Base-by-base conservation (phyloP, 2,329 filamentous ascomycete genomes). In the Pseudogymnoascus sp. region DNA sequence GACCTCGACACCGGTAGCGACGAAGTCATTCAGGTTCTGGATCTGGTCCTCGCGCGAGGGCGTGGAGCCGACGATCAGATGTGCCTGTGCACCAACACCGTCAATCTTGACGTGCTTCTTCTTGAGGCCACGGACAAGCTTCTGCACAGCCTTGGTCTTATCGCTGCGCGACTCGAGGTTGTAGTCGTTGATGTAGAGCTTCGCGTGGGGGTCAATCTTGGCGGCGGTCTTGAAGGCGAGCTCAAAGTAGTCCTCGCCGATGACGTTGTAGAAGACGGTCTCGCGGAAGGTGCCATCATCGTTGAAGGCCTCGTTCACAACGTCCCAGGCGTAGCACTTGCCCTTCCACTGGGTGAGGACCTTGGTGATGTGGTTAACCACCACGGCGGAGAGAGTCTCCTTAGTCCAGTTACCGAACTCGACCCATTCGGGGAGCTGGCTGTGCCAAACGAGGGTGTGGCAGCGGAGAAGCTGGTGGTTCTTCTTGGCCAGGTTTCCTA, bases 161-260 rank as follows among this genome's bases (percentile, higher is more conserved):
- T 75, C 70, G 12, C 74, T 73, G 60, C 77, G 75, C 59, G 73
- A 76, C 73, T 87, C 85, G 65, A 86, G 82, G 73, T 82, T 84
- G 77, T 86, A 88, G 72, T 85, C 82, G 71, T 85, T 85, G 74
- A 83, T 83, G 70, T 84, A 85, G 33, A 88, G 76, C 74, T 84
- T 86, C 25, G 83, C 79, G 21, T 74, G 70, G 0, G 82, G 80
- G 63, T 84, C 81, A 1, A 81, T 81, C 33, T 78, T 78, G 51
- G 79, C 78, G 2, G 83, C 81, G 1, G 82, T 79, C 25, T 76
- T 71, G 75, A 87, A 87, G 2, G 84, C 82, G 42, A 84, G 75
- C 9, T 79, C 75, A 17, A 55, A 35, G 48, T 55, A 55, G 2
- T 55, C 48, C 48, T 55, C 48, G 10, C 48, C 48, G 15, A 87